Conservation (phyloP, 2,329 filamentous ascomycete species). For the Sporothrix variecibatus region DNA sequence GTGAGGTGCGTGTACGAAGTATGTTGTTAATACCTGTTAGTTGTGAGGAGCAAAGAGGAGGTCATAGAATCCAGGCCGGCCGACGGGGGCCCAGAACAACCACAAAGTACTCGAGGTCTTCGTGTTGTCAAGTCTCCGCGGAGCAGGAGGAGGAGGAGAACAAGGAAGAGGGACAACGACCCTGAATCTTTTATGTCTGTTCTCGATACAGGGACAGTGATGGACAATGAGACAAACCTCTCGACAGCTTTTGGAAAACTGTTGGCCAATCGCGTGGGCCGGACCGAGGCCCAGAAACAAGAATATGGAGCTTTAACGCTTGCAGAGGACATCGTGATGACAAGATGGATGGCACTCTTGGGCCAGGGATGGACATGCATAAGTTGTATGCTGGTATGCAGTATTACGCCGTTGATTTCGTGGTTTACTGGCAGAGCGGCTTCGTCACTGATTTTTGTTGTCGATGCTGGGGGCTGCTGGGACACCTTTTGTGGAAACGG, state of each 20-base stretch:
- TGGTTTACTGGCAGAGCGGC: background rate
- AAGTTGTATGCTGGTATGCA: background rate
- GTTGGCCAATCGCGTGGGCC: background rate
- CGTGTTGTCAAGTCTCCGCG: background rate
- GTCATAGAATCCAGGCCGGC: background rate
- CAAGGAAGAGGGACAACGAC: too few relatives aligned
- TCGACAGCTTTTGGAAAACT: background rate
- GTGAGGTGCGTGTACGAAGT: too few relatives aligned
- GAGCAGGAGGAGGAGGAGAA: background rate
- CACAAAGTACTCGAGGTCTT: background rate
- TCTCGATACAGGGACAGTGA: background rate
- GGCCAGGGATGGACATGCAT: background rate
- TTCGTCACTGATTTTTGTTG: background rate
- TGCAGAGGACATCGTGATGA: constrained; percentile 1
- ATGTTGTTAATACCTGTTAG: background rate
- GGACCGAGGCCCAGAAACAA: background rate
- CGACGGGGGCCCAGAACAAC: background rate
- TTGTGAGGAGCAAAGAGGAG: background rate
- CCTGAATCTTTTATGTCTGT: background rate
- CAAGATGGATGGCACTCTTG: background rate
- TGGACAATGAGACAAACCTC: background rate
- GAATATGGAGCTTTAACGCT: background rate
- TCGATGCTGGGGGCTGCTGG: background rate
- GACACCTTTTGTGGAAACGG: background rate
- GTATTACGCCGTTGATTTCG: background rate